These are phyloP conservation scores for Fusarium graminum DNA, from an alignment of 2,329 filamentous ascomycete genomes.

Conservation along the genomic window DNA sequence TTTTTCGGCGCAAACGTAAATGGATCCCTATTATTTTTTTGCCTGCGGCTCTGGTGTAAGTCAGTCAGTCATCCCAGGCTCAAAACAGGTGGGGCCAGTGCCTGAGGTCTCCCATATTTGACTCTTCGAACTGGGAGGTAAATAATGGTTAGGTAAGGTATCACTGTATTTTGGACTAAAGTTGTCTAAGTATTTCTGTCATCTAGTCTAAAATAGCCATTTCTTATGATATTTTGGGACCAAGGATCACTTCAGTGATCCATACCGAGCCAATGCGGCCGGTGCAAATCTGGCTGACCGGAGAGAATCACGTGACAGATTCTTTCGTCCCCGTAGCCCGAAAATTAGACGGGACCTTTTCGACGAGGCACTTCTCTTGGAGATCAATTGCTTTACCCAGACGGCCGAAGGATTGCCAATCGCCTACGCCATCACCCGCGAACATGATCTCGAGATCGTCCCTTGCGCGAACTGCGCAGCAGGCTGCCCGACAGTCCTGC, in stretches of 20 bases:
- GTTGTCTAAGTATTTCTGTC: neutral
- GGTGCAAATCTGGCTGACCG: conserved; percentile 50
- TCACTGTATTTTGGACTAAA: neutral
- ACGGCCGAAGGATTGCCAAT: conserved; percentile 64
- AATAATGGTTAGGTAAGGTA: no score
- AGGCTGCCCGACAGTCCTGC: conserved; percentile 69
- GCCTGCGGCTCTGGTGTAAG: conserved; percentile 45
- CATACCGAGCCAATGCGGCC: conserved; percentile 45
- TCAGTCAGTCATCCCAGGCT: conserved; percentile 29
- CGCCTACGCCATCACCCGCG: conserved; percentile 67
- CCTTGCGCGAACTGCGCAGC: conserved; percentile 69
- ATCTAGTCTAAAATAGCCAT: no score
- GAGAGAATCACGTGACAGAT: conserved; percentile 54
- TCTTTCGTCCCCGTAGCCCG: conserved; percentile 51
- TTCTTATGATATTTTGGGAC: no score
- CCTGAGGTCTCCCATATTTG: conserved; percentile 32
- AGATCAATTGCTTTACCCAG: conserved; percentile 56
- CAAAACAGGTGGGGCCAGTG: conserved; percentile 40
- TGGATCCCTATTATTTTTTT: conserved; percentile 47
- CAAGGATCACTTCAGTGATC: conserved; percentile 25
- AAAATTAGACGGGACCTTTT: conserved; percentile 62
- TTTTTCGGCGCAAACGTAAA: conserved; percentile 44
- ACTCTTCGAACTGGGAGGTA: no score
- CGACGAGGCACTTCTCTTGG: conserved; percentile 59
- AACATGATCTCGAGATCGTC: conserved; percentile 74